Evolutionary conservation across 345 rosid genomes (phyloP), one percentile per base, ranked within the genome.

Genomic region (Eucalyptus coolabah): DNA sequence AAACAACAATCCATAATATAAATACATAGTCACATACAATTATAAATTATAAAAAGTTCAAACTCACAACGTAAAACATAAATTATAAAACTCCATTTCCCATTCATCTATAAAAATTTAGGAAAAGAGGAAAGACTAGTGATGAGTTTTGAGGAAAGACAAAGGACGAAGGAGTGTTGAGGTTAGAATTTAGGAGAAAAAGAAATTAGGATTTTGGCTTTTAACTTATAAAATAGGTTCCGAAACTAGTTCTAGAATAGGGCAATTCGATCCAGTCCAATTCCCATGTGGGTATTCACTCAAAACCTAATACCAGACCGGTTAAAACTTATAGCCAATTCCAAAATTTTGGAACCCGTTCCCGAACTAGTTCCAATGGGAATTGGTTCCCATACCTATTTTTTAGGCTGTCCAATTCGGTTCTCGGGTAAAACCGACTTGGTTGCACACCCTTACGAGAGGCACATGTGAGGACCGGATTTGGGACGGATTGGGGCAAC

Each of bases 191-290:
- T 56, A 56, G 6, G 63, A 28, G 6, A 56, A 56, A 24, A 56
- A 24, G 1, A 56, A 56, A 56, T 24, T 56, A 24, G 1, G 30
- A 56, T 56, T 56, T 56, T 24, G 13, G 63, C 63, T 56, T 56
- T 56, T 56, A 24, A 1, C 30, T 56, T 56, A 24, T 56, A 56
- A 56, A 56, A 56, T 28, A 2, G 5, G 6, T 56, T 56, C 2
- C 1, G 3, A 23, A 24, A 56, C 1, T 3, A 0, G 3, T 56
- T 23, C 5, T 28, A 56, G 6, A 56, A 24, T 11, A 56, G 12
- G 5, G 63, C 63, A 2, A 5, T 24, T 1, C 21, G 1, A 11
- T 56, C 13, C 9, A 0, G 1, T 56, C 30, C 7, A 1, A 0
- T 26, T 56, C 14, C 13, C 30, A 26, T 5, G 14, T 56, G 13